Evolutionary conservation across 2,329 filamentous ascomycete species (phyloP).

Genomic region (Endothia cerciana): DNA sequence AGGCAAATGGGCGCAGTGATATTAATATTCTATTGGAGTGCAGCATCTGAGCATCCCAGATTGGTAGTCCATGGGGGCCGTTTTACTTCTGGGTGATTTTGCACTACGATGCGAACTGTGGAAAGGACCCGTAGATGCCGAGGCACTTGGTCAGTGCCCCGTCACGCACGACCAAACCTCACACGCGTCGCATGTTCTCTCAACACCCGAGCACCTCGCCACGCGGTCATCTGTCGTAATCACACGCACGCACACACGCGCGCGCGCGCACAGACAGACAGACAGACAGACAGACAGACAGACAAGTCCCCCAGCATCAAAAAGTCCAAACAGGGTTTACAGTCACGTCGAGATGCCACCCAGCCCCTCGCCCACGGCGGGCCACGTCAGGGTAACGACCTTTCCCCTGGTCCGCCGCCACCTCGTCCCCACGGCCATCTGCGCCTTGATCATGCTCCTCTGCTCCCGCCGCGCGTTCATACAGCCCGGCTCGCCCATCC

Average conservation of each 20-base stretch:
- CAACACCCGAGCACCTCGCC: no score
- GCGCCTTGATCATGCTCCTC: slow-evolving; percentile 2
- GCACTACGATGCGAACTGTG: no score
- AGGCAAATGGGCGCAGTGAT: no score
- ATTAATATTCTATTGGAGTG: no score
- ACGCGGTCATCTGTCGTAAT: neutral
- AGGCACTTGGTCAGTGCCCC: neutral
- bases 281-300: no score
- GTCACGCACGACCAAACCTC: neutral
- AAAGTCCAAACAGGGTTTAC: neutral
- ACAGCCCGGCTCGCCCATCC: slow-evolving; percentile 20
- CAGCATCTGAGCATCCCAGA: no score
- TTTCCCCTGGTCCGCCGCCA: slow-evolving; percentile 19
- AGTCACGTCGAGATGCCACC: slow-evolving; percentile 10
- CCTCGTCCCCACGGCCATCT: slow-evolving; percentile 11
- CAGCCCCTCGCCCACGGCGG: neutral
- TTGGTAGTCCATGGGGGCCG: no score
- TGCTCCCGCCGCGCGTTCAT: slow-evolving; percentile 20
- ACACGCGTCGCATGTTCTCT: no score
- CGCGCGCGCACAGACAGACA: neutral
- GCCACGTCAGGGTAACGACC: slow-evolving; percentile 23
- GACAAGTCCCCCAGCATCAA: no score
- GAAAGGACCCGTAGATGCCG: neutral
- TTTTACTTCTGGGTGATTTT: no score
- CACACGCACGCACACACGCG: neutral